These are phyloP conservation scores for Capsella rubella DNA, from an alignment of 441 rosid species.

Conservation along the genomic window DNA sequence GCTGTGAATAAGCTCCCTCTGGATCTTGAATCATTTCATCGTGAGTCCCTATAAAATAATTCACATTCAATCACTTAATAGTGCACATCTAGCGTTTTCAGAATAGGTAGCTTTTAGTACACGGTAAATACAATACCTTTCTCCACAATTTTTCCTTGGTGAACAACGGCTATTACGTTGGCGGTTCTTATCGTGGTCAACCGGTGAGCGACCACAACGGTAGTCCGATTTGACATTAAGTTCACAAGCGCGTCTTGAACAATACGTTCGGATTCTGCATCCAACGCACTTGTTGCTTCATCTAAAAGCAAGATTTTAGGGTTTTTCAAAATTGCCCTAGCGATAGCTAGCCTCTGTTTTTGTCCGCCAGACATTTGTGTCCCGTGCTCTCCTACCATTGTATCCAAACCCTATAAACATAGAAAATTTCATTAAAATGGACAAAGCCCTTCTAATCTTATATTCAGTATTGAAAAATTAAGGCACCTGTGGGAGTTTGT, in stretches of 20 bases:
- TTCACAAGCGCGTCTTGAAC: slow-evolving; percentile 76
- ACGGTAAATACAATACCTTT: slow-evolving; percentile 51
- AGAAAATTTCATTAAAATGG: too few relatives aligned
- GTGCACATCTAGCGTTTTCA: not conserved
- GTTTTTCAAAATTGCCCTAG: slow-evolving; percentile 77
- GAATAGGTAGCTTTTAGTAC: not conserved
- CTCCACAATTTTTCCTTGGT: slow-evolving; percentile 69
- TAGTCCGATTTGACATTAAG: slow-evolving; percentile 65
- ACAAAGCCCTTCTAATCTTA: too few relatives aligned
- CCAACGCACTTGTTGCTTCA: slow-evolving; percentile 82
- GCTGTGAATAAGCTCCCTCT: slow-evolving; percentile 67
- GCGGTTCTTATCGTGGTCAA: slow-evolving; percentile 68
- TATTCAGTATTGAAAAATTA: not conserved
- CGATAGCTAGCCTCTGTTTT: slow-evolving; percentile 80
- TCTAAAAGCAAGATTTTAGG: slow-evolving; percentile 76
- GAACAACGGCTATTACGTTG: slow-evolving; percentile 67
- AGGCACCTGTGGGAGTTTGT: slow-evolving; percentile 74
- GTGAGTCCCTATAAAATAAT: slow-evolving; percentile 54
- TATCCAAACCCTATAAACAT: slow-evolving; percentile 61
- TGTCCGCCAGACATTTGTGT: slow-evolving; percentile 86
- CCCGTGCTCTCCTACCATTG: slow-evolving; percentile 86
- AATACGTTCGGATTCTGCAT: slow-evolving; percentile 71
- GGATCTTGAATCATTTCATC: slow-evolving; percentile 61
- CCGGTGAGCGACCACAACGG: slow-evolving; percentile 78
- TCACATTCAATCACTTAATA: not conserved